These are phyloP conservation scores for Pyrenopolyporus hunteri DNA, from an alignment of 495 filamentous ascomycete genomes.

Conservation along the genomic window DNA sequence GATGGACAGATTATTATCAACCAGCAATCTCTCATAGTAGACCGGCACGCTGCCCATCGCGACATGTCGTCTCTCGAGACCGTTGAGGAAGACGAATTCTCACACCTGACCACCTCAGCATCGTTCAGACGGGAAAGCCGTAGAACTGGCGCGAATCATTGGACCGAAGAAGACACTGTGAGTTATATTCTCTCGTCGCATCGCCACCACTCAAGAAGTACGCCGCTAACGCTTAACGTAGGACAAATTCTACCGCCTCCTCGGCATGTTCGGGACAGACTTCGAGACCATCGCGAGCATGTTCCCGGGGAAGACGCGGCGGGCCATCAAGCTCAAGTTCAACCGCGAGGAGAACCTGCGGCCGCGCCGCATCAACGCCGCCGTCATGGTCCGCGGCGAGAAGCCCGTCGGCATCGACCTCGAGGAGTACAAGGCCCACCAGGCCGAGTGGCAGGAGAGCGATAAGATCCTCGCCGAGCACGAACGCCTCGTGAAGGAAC, in stretches of 20 bases:
- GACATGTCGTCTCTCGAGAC: conserved; percentile 56
- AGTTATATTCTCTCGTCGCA: neutral
- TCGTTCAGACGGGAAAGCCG: conserved; percentile 68
- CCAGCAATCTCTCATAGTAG: conserved; percentile 74
- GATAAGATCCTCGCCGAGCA: conserved; percentile 76
- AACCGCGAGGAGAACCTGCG: conserved; percentile 86
- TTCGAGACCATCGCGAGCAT: conserved; percentile 86
- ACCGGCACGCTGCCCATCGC: conserved; percentile 66
- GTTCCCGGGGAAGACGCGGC: conserved; percentile 76
- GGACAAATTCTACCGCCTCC: conserved; percentile 81
- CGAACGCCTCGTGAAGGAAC: conserved; percentile 66
- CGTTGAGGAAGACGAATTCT: conserved; percentile 84
- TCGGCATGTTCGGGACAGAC: conserved; percentile 90
- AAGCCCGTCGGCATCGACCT: conserved; percentile 67
- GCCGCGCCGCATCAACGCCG: conserved; percentile 68
- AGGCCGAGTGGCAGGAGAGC: conserved; percentile 61
- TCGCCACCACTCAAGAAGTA: neutral
- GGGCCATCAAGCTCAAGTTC: conserved; percentile 90
- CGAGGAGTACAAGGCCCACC: conserved; percentile 67
- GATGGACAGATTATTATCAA: conserved; percentile 87
- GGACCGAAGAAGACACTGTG: conserved; percentile 73
- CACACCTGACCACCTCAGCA: conserved; percentile 72
- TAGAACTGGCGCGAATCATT: conserved; percentile 69
- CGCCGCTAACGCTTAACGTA: conserved; percentile 3
- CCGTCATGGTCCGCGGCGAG: conserved; percentile 61